Evolutionary conservation across 176 grass and related monocot genomes (phyloP), one percentile per base, ranked within the genome.

Genomic region (Urochloa ruziziensis): DNA sequence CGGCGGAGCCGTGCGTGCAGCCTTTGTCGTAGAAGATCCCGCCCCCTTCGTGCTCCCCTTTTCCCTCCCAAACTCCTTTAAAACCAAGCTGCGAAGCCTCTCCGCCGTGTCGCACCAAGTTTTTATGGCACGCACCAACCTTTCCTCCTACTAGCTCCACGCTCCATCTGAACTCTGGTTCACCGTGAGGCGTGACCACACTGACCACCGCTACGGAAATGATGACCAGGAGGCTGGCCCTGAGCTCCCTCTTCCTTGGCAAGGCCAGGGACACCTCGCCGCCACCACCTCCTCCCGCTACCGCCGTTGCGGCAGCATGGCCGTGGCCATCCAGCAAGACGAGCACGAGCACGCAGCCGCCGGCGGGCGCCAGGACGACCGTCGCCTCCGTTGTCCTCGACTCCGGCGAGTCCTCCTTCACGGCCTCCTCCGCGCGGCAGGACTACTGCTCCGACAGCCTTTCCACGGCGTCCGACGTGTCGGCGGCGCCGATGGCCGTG

Each of bases 321-420:
- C 80, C 75, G 32, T 96, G 90, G 93, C 83, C 85, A 33, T 96
- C 90, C 29, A 89, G 83, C 79, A 89, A 89, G 75, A 61, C 74
- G 72, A 69, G 62, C 44, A 86, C 91, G 17, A 84, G 71, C 47
- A 85, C 86, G 10, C 73, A 73, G 7, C 24, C 56, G 3, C 80
- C 44, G 33, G 11, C 74, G 7, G 73, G 57, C 29, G 3, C 62
- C 36, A 79, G 57, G 19, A 91, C 85, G 15, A 90, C 85, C 65
- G 67, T 91, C 21, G 87, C 78, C 15, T 91, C 92, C 9, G 60
- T 92, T 46, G 85, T 91, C 81, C 58, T 91, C 73, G 84, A 93
- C 62, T 93, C 91, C 24, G 66, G 48, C 1, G 91, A 91, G 43
- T 91, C 86, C 16, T 89, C 91, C 62, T 93, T 93, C 84, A 88